Base-by-base conservation (phyloP, 495 filamentous ascomycete species). In the Parmelia sp. region DNA sequence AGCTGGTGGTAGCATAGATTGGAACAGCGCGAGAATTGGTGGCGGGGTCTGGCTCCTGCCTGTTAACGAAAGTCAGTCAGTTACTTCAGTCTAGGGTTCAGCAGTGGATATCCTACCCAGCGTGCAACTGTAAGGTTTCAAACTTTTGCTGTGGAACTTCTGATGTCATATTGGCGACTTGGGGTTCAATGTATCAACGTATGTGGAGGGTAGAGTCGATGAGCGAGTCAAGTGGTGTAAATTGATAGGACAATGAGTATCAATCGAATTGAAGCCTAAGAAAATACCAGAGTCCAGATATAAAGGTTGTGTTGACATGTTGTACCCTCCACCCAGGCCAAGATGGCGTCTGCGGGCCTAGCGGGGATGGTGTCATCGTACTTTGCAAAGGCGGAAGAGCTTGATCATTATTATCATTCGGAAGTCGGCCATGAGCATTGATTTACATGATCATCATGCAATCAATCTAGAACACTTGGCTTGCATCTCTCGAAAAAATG, bases 81-180 rank as follows among this genome's bases (percentile, higher is more conserved):
- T 65, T 29, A 3, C 63, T 45, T 19, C 29, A 31, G 23, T 42
- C 25, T 58, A 58, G 11, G 9, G 19, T 29, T 10, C 17, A 7
- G 12, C 7, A 25, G 2, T 25, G 42, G 49, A 12, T 2, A 25
- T 63, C 80, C 58, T 85, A 94, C 91, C 93, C 93, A 74, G 92
- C 94, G 76, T 98, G 94, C 66, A 98, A 83, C 79, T 97, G 95
- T 72, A 97, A 87, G 61, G 94, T 97, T 82, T 97, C 94, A 69
- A 98, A 98, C 62, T 70, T 68, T 23, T 66, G 66, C 9, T 39
- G 40, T 36, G 63, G 63, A 39, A 44, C 55, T 56, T 67, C 65
- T 57, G 65, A 63, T 2, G 31, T 37, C 65, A 67, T 67, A 19
- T 27, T 59, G 51, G 12, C 44, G 3, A 59, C 11, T 35, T 12